These are phyloP conservation scores for Fraxinus dipetala DNA, from an alignment of 305 asterid genomes.

Conservation along the genomic window DNA sequence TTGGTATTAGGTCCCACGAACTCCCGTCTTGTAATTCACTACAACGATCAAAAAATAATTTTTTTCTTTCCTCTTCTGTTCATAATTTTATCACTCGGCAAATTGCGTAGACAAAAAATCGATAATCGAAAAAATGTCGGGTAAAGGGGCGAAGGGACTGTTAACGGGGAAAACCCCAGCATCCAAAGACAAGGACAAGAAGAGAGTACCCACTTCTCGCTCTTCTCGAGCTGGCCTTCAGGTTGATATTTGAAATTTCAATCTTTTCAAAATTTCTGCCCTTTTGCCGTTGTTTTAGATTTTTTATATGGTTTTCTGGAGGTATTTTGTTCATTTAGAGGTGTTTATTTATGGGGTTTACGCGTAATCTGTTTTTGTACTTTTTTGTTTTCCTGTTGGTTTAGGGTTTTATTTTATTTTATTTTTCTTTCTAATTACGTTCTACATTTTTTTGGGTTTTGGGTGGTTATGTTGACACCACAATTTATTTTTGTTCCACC, in stretches of 20 bases:
- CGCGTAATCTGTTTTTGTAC: background rate
- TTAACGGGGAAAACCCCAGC: slow-evolving; percentile 59
- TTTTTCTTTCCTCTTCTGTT: background rate
- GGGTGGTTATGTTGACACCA: no score
- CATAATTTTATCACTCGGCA: background rate
- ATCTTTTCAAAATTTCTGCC: background rate
- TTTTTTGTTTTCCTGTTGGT: background rate
- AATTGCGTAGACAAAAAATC: background rate
- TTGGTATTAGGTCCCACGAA: no score
- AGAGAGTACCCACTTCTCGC: slow-evolving; percentile 64
- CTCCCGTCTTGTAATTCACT: no score
- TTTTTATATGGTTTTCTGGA: background rate
- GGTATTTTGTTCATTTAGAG: background rate
- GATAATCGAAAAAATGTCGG: slow-evolving; percentile 50
- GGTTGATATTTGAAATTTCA: slow-evolving; percentile 30
- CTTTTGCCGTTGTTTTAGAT: background rate
- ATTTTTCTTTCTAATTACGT: background rate
- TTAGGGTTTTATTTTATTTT: background rate
- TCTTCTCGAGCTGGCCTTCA: slow-evolving; percentile 87
- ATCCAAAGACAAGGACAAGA: slow-evolving; percentile 67
- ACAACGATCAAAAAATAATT: no score
- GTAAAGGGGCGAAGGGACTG: slow-evolving; percentile 79
- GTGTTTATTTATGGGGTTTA: background rate
- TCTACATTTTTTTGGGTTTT: background rate
- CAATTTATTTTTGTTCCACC: no score